phyloP scores from a whole-genome alignment of 1,139 yeast species.

The Geotrichum citri-aurantii region DNA sequence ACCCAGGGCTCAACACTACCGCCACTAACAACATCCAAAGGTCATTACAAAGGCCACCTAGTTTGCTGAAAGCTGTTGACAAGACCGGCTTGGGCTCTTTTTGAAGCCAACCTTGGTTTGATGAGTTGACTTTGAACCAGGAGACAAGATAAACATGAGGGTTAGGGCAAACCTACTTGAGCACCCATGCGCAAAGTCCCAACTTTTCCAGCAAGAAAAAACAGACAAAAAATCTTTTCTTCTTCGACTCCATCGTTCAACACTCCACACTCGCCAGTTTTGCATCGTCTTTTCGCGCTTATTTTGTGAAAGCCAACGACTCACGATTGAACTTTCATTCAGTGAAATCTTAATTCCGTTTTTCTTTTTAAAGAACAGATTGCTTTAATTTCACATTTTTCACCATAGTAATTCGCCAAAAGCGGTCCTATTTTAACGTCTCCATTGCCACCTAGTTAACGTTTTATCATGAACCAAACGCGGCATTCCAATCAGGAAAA shows the following conservation, averaged over 20 bases:
- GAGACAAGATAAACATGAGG: neutral
- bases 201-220: neutral
- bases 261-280: neutral
- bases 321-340: neutral
- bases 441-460: neutral
- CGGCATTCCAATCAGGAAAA: constrained; percentile 6
- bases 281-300: neutral
- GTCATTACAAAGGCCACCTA: neutral
- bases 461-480: constrained; percentile 1
- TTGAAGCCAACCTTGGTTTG: neutral
- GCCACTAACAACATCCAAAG: neutral
- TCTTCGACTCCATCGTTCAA: neutral
- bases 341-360: neutral
- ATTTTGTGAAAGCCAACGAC: neutral
- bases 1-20: neutral
- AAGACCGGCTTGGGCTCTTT: neutral
- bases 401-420: neutral
- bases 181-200: neutral
- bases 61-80: neutral
- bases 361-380: neutral
- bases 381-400: no score
- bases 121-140: neutral
- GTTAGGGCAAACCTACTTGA: neutral
- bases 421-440: no score
- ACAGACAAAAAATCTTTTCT: neutral